Conservation (phyloP, 306 rosid species). For the Dryas octopetala region DNA sequence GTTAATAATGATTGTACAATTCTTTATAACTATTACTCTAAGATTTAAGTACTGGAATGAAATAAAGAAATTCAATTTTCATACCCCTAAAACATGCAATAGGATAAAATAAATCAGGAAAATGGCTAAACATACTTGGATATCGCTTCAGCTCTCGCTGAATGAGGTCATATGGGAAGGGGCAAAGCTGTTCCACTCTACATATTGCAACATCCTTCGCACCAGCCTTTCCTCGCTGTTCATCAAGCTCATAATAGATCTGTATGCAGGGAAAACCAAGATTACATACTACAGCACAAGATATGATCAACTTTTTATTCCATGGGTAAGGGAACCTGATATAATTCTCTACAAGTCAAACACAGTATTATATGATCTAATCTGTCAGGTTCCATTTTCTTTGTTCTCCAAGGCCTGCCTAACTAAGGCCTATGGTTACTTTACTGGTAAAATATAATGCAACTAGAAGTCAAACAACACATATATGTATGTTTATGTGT, state of each 20-base stretch:
- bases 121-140: conserved; percentile 62
- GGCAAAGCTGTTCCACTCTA: conserved; percentile 95
- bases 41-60: neutral
- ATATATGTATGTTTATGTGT: neutral
- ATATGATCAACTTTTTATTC: neutral
- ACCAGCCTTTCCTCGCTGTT: conserved; percentile 53
- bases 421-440: neutral
- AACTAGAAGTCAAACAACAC: neutral
- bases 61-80: neutral
- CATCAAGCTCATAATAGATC: conserved; percentile 97
- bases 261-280: conserved; percentile 30
- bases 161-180: conserved; percentile 92
- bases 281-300: neutral
- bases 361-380: neutral
- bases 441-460: neutral
- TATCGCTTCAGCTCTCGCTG: conserved; percentile 92
- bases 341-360: neutral
- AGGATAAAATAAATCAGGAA: neutral
- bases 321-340: neutral
- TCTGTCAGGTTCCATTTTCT: neutral
- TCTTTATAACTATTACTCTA: neutral
- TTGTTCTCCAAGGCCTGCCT: neutral
- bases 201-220: conserved; percentile 89
- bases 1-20: neutral
- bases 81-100: neutral